Conservation (phyloP, 805 yeast species). For the Zygoascus ofunaensis region DNA sequence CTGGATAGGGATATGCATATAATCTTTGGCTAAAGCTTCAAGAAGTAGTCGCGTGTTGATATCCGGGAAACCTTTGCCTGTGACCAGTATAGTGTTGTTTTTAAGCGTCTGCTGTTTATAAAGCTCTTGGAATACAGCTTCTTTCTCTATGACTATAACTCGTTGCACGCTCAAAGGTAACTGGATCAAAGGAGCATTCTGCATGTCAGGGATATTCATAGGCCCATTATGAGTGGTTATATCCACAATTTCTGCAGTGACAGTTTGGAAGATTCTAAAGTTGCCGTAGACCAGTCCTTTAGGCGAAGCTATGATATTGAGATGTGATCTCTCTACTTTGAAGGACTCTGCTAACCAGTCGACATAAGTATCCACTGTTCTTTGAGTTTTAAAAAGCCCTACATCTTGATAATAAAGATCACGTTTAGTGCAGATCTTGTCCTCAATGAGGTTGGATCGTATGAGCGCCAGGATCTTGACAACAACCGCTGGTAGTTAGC, state of each 20-base stretch:
- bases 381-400: conserved; percentile 39
- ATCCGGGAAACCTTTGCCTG: conserved; percentile 64
- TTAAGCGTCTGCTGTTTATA: conserved; percentile 14
- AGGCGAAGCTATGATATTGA: conserved; percentile 44
- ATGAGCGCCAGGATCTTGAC: conserved; percentile 13
- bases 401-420: conserved; percentile 55
- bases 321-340: conserved; percentile 29
- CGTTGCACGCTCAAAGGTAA: conserved; percentile 9
- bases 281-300: conserved; percentile 47
- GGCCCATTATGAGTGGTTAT: conserved; percentile 7
- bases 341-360: conserved; percentile 34
- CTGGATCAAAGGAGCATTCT: conserved; percentile 18
- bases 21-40: conserved; percentile 19
- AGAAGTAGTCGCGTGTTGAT: conserved; percentile 40
- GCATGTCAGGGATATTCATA: conserved; percentile 31
- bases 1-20: conserved; percentile 32
- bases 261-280: conserved; percentile 15
- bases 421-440: conserved; percentile 34
- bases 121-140: conserved; percentile 34
- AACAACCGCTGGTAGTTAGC: neutral
- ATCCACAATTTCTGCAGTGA: conserved; percentile 7
- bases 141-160: conserved; percentile 43
- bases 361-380: conserved; percentile 33
- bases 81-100: conserved; percentile 9
- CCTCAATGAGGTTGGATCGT: conserved; percentile 11